Evolutionary conservation across 441 rosid species (phyloP).

Genomic region (Erodium trifolium): DNA sequence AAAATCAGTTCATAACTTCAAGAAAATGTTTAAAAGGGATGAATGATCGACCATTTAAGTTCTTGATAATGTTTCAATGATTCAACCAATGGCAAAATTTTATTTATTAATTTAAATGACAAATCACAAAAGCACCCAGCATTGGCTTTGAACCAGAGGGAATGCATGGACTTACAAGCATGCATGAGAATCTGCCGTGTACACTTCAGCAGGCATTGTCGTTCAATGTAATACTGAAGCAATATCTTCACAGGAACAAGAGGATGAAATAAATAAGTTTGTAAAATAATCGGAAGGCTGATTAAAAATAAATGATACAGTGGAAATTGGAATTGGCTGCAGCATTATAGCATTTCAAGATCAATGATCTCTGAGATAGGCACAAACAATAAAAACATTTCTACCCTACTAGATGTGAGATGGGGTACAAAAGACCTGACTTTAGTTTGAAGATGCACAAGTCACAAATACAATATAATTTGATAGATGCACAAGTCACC

Average conservation of each 20-base stretch:
- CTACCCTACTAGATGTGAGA: not conserved
- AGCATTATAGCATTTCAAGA: not conserved
- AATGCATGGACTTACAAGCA: conserved; percentile 54
- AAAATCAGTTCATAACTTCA: conserved; percentile 6
- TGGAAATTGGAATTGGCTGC: not conserved
- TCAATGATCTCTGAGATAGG: not conserved
- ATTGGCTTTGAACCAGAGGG: conserved; percentile 13
- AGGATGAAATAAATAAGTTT: conserved; percentile 14
- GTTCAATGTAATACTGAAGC: conserved; percentile 81
- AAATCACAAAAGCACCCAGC: not conserved
- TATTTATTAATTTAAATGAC: not conserved
- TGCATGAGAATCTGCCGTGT: conserved; percentile 67
- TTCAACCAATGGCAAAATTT: not conserved
- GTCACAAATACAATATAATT: not conserved
- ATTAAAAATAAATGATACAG: not conserved
- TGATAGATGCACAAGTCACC: conserved; percentile 4
- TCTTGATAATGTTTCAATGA: conserved; percentile 8
- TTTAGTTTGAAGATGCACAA: not conserved
- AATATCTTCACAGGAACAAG: conserved; percentile 42
- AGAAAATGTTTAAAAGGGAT: conserved; percentile 8
- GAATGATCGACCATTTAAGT: not conserved
- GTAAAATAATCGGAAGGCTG: not conserved
- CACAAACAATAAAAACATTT: not conserved
- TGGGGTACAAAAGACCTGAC: not conserved
- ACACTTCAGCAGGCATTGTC: conserved; percentile 95